A percentile compares a stretch with the other conserved stretches of the same genome.
phyloP scores from a whole-genome alignment of 495 filamentous ascomycete species.

The Copromyces sp. region DNA sequence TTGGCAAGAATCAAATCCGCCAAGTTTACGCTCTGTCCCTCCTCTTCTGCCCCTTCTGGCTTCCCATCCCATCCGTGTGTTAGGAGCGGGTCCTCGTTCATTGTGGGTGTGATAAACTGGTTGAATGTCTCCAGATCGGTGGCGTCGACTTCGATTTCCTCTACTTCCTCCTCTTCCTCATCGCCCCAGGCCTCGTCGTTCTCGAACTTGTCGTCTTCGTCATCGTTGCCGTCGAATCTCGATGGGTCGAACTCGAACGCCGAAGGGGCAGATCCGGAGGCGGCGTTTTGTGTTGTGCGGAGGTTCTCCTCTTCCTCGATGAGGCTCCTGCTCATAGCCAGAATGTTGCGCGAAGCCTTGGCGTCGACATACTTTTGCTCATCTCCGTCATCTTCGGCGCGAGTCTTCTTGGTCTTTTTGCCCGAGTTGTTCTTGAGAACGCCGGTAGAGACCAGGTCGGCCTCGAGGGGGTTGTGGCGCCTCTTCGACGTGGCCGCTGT shows the following conservation, averaged over 20 bases:
- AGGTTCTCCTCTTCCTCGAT: conserved; percentile 53
- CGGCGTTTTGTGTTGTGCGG: conserved; percentile 12
- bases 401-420: conserved; percentile 46
- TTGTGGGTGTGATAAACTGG: conserved; percentile 62
- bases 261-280: conserved; percentile 13
- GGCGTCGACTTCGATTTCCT: conserved; percentile 81
- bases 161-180: conserved; percentile 66
- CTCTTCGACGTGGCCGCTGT: conserved; percentile 31
- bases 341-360: conserved; percentile 74
- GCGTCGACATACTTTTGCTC: conserved; percentile 69
- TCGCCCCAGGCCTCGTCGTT: conserved; percentile 53
- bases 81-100: conserved; percentile 41
- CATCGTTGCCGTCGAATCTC: conserved; percentile 21
- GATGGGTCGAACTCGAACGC: conserved; percentile 37
- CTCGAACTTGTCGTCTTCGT: conserved; percentile 32
- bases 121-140: conserved; percentile 83
- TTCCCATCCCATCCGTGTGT: conserved; percentile 38
- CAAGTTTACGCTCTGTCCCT: conserved; percentile 60
- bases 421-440: conserved; percentile 44
- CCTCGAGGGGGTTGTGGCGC: conserved; percentile 62
- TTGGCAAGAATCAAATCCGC: conserved; percentile 88
- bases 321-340: conserved; percentile 75
- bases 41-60: conserved; percentile 33
- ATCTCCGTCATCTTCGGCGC: conserved; percentile 48
- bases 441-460: conserved; percentile 58